Evolutionary conservation across 768 basidiomycete genomes (phyloP).

Genomic region (Lepiota venenata): DNA sequence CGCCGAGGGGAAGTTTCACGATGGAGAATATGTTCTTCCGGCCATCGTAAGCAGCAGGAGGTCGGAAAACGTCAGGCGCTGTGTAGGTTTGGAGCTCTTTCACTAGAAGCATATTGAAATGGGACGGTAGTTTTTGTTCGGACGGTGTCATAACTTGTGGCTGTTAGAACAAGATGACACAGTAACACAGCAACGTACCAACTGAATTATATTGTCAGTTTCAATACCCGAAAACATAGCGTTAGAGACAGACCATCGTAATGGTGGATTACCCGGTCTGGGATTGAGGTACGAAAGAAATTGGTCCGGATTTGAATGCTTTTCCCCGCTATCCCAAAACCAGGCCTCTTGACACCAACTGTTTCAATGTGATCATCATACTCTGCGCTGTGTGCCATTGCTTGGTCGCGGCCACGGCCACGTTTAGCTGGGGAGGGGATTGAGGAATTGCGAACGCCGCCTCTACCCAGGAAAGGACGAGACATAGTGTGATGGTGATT

Average conservation of each 20-base stretch:
- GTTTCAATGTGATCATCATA: conserved; percentile 32
- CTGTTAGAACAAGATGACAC: background rate
- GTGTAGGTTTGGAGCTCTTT: conserved; percentile 50
- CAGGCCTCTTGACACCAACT: conserved; percentile 61
- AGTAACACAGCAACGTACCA: conserved; percentile 18
- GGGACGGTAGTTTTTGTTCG: conserved; percentile 20
- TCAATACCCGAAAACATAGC: background rate
- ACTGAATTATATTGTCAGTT: conserved; percentile 17
- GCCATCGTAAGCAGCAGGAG: conserved; percentile 71
- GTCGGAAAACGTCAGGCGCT: conserved; percentile 60
- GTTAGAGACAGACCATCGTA: conserved; percentile 45
- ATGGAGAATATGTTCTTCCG: conserved; percentile 71
- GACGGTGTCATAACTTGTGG: conserved; percentile 22
- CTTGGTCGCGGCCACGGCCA: background rate
- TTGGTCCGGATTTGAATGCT: conserved; percentile 33
- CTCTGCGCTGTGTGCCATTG: background rate
- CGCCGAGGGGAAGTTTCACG: conserved; percentile 54
- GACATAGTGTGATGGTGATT: background rate
- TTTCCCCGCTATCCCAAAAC: conserved; percentile 41
- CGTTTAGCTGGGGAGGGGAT: background rate
- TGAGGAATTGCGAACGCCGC: background rate
- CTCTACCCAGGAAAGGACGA: conserved; percentile 5
- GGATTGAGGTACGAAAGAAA: conserved; percentile 46
- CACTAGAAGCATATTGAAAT: conserved; percentile 65
- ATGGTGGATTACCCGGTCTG: conserved; percentile 59